Conservation (phyloP, 1,139 yeast species). For the Yamadazyma mexicana region DNA sequence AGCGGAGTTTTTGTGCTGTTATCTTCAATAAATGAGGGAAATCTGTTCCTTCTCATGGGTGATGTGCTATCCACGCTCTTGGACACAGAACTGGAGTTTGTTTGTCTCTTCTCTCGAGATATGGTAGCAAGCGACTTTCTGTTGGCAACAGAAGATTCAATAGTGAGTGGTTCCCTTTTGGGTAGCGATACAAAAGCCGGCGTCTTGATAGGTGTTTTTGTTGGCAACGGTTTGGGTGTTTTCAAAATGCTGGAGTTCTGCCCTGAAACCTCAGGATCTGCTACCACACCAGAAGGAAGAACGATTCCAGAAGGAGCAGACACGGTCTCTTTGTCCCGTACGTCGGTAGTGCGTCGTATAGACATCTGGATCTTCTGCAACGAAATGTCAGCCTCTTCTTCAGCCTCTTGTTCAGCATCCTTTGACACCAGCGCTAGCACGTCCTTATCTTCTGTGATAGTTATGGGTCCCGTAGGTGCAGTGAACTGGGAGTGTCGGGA, state of each 20-base stretch:
- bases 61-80: slow-evolving; percentile 10
- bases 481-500: slow-evolving; percentile 10
- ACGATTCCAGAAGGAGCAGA: neutral
- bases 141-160: slow-evolving; percentile 20
- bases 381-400: slow-evolving; percentile 13
- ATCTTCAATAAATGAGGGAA: slow-evolving; percentile 15
- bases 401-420: too few species aligned
- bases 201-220: slow-evolving; percentile 18
- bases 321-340: neutral
- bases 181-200: slow-evolving; percentile 43
- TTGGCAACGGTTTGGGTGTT: slow-evolving; percentile 5
- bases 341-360: slow-evolving; percentile 14
- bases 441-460: neutral
- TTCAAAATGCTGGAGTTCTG: slow-evolving; percentile 4
- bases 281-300: neutral
- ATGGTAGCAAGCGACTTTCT: slow-evolving; percentile 12
- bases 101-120: slow-evolving; percentile 7
- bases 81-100: slow-evolving; percentile 3
- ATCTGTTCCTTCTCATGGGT: slow-evolving; percentile 16
- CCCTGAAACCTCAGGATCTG: too few species aligned
- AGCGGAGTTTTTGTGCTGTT: neutral
- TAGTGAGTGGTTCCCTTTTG: slow-evolving; percentile 38
- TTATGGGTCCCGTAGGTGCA: slow-evolving; percentile 10
- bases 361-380: slow-evolving; percentile 18
- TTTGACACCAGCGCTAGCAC: too few species aligned